A percentile compares a stretch with the other conserved stretches of the same genome.
Conservation (phyloP, 768 basidiomycete species). For the Xerocomus brunneocitrinus region DNA sequence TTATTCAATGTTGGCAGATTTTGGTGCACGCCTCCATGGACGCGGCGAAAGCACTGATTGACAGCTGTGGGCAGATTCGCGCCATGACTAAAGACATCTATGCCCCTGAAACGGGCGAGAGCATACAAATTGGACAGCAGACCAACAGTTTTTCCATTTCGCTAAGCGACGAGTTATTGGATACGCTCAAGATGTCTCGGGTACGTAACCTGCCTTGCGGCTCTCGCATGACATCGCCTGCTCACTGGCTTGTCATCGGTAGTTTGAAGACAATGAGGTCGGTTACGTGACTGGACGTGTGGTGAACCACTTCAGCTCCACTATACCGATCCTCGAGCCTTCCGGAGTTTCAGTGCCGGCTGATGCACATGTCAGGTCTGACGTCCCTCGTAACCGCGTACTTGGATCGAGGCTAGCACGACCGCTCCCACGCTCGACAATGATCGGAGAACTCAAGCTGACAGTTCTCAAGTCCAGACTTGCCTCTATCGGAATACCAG, state of each 20-base stretch:
- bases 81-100: constrained; percentile 92
- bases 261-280: constrained; percentile 99
- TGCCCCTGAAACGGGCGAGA: constrained; percentile 71
- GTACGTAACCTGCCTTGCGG: constrained; percentile 42
- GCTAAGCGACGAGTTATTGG: constrained; percentile 83
- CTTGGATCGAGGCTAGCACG: constrained; percentile 65
- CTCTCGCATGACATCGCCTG: not conserved
- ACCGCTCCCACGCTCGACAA: constrained; percentile 80
- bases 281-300: constrained; percentile 90
- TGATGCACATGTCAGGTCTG: constrained; percentile 19
- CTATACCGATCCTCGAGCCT: constrained; percentile 84
- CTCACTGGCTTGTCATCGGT: constrained; percentile 1
- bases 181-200: constrained; percentile 77
- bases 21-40: constrained; percentile 73
- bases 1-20: constrained; percentile 48
- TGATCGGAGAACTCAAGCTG: constrained; percentile 96
- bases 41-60: constrained; percentile 69
- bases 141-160: constrained; percentile 93
- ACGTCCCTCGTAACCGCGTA: constrained; percentile 35
- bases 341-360: constrained; percentile 33
- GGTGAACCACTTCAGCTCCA: constrained; percentile 77
- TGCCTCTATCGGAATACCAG: constrained; percentile 69
- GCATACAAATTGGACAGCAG: constrained; percentile 89
- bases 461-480: constrained; percentile 84
- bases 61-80: constrained; percentile 77